Evolutionary conservation across 805 yeast genomes (phyloP).

Genomic region (Yarrowia sp.): DNA sequence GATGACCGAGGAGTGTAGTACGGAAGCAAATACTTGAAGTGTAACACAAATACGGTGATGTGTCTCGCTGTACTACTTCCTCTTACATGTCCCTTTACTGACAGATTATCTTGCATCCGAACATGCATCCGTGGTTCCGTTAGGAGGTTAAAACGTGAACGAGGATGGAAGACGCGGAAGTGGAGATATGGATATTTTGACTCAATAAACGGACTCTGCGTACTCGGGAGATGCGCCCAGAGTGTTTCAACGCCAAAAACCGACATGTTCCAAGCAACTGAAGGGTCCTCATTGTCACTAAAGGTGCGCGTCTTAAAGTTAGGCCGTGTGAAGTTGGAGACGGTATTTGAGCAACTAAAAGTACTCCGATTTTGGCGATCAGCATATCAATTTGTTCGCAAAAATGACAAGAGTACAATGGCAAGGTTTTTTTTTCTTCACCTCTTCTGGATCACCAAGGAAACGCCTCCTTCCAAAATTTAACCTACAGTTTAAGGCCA

Average conservation of each 20-base stretch:
- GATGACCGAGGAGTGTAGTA: neutral
- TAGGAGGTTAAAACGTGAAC: neutral
- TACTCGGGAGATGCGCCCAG: neutral
- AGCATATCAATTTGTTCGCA: neutral
- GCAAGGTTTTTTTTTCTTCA: neutral
- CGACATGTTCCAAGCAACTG: neutral
- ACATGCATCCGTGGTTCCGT: slow-evolving; percentile 32
- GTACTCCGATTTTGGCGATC: neutral
- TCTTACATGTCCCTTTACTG: no score
- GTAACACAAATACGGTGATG: no score
- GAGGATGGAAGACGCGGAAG: no score
- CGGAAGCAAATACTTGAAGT: no score
- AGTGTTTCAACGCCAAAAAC: neutral
- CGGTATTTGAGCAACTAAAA: no score
- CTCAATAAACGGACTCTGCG: no score
- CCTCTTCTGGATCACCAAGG: no score
- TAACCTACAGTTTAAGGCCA: slow-evolving; percentile 22
- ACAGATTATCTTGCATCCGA: slow-evolving; percentile 35
- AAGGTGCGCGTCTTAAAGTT: neutral
- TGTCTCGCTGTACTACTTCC: no score
- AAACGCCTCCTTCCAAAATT: neutral
- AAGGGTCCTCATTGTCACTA: neutral
- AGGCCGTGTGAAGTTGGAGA: neutral
- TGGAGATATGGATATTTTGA: neutral
- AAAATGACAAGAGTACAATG: neutral